Conservation (phyloP, 176 grass and related monocot genomes). For the Phyllostachys edulis region DNA sequence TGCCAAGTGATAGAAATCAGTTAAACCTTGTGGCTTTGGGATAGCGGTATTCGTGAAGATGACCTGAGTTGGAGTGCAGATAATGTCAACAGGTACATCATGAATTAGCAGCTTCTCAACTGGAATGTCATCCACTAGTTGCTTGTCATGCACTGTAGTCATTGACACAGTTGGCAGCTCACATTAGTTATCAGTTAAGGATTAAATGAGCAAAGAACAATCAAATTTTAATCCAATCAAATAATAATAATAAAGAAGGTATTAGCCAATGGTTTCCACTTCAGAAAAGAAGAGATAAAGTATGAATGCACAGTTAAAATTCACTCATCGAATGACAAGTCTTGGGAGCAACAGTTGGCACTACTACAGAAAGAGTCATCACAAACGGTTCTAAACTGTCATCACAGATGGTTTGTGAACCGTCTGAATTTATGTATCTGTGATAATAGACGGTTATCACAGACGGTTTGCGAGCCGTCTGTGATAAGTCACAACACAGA, state of each 20-base stretch:
- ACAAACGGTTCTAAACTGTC: too few species aligned
- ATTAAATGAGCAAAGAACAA: neutral
- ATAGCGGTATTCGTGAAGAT: constrained; percentile 84
- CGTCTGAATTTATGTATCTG: too few species aligned
- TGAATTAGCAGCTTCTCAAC: constrained; percentile 88
- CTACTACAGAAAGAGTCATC: too few species aligned
- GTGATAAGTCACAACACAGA: too few species aligned
- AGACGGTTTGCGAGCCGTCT: too few species aligned
- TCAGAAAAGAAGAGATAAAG: neutral
- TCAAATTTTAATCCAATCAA: neutral
- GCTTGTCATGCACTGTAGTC: constrained; percentile 84
- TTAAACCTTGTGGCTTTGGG: constrained; percentile 84
- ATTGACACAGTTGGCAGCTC: constrained; percentile 4
- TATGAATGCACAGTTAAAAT: neutral
- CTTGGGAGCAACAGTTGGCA: neutral
- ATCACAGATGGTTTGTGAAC: too few species aligned
- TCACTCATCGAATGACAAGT: neutral
- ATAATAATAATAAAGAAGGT: neutral
- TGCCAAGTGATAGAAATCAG: neutral
- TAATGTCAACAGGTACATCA: constrained; percentile 88
- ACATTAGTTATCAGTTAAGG: neutral
- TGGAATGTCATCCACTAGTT: constrained; percentile 89
- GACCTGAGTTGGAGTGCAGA: constrained; percentile 88
- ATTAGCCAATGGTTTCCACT: neutral
- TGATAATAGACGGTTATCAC: too few species aligned